Conservation (phyloP, 805 yeast genomes). For the Maudiozyma barnettii region DNA sequence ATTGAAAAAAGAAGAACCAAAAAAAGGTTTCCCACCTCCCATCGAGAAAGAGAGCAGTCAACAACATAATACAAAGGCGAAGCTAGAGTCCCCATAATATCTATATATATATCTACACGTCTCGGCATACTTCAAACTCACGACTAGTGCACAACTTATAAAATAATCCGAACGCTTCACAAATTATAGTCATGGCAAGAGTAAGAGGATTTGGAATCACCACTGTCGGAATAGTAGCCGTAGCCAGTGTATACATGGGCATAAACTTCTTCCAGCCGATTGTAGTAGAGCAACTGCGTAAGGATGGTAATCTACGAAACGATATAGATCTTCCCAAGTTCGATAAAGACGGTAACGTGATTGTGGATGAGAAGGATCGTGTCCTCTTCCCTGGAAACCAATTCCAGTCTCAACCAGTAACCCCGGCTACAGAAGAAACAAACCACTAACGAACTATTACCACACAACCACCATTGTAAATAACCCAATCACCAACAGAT, state of each 20-base stretch:
- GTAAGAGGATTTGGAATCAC: constrained; percentile 22
- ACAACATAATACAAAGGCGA: no score
- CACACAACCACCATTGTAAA: no score
- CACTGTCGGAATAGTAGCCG: constrained; percentile 19
- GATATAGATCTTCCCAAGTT: constrained; percentile 51
- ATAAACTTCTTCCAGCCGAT: constrained; percentile 66
- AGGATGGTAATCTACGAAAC: constrained; percentile 54
- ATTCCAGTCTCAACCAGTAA: background rate
- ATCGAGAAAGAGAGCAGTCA: no score
- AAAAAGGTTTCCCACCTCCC: no score
- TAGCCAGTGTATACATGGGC: constrained; percentile 40
- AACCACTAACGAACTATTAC: no score
- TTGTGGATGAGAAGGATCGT: background rate
- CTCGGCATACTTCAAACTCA: no score
- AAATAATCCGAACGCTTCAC: background rate
- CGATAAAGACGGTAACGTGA: constrained; percentile 26
- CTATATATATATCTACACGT: no score
- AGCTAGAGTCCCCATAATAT: no score
- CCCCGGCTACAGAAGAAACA: background rate
- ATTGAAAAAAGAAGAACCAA: no score
- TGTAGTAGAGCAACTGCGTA: constrained; percentile 52
- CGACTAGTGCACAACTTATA: no score
- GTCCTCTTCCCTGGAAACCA: background rate
- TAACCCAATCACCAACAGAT: no score
- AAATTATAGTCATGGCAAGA: constrained; percentile 28